Evolutionary conservation across 306 rosid genomes (phyloP).

Genomic region (Trifolium subterraneum): DNA sequence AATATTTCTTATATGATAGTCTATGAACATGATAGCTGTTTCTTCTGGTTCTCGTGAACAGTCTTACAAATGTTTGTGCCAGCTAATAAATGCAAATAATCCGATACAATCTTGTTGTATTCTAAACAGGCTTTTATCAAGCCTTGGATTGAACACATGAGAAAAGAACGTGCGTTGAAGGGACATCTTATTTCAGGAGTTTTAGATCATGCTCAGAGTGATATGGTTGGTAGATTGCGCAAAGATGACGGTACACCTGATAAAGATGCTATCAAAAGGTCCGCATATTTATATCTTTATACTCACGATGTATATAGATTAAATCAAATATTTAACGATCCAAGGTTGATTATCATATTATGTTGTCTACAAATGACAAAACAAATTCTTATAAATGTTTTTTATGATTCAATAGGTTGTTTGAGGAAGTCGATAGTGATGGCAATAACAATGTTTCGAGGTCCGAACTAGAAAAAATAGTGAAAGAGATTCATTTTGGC

Average conservation of each 20-base stretch:
- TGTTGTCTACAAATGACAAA: too few relatives aligned
- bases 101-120: neutral
- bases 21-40: neutral
- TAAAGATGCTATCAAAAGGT: constrained; percentile 49
- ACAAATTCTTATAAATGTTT: neutral
- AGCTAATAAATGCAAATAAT: neutral
- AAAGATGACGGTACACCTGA: constrained; percentile 49
- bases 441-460: constrained; percentile 38
- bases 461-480: constrained; percentile 46
- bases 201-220: constrained; percentile 48
- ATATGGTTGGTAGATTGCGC: constrained; percentile 43
- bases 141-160: constrained; percentile 60
- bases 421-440: constrained; percentile 45
- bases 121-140: constrained; percentile 45
- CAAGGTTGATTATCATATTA: neutral
- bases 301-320: neutral
- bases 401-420: constrained; percentile 44
- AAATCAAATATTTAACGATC: neutral
- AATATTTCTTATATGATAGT: too few relatives aligned
- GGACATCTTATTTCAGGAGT: constrained; percentile 50
- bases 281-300: constrained; percentile 7
- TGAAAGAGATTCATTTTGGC: constrained; percentile 40
- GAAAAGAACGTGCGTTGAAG: constrained; percentile 53
- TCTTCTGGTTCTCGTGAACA: neutral
- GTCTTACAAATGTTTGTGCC: neutral